A percentile compares a stretch with the other conserved stretches of the same genome.
These are phyloP conservation scores for Pichia ethanolica DNA, from an alignment of 805 yeast genomes.

Conservation along the genomic window DNA sequence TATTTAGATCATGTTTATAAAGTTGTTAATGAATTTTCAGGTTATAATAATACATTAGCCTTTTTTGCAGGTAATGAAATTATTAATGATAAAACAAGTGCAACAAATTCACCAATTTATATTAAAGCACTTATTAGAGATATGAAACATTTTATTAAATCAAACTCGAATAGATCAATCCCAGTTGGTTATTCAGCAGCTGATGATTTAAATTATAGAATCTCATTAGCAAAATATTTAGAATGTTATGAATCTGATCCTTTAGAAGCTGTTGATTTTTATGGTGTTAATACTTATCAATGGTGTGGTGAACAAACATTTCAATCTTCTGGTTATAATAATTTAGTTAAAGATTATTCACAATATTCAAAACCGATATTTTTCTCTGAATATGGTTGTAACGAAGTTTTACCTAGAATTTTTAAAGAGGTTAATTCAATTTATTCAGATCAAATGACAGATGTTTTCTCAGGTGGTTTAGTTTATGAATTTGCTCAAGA, in stretches of 20 bases:
- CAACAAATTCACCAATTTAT: slow-evolving; percentile 62
- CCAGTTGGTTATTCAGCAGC: slow-evolving; percentile 98
- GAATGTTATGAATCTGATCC: slow-evolving; percentile 58
- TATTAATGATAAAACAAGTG: slow-evolving; percentile 70
- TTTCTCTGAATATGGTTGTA: slow-evolving; percentile 90
- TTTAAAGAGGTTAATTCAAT: slow-evolving; percentile 72
- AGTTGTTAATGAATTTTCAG: slow-evolving; percentile 73
- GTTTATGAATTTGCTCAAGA: slow-evolving; percentile 79
- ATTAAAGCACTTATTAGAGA: slow-evolving; percentile 76
- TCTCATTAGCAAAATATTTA: slow-evolving; percentile 69
- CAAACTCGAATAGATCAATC: slow-evolving; percentile 53
- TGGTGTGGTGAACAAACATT: slow-evolving; percentile 88
- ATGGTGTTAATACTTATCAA: slow-evolving; percentile 75
- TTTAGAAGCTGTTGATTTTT: slow-evolving; percentile 62
- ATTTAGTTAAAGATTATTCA: slow-evolving; percentile 63
- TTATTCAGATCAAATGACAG: slow-evolving; percentile 65
- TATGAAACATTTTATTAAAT: slow-evolving; percentile 61
- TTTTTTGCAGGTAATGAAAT: slow-evolving; percentile 92
- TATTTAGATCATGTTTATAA: slow-evolving; percentile 72
- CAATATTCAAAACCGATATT: slow-evolving; percentile 71
- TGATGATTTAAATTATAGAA: slow-evolving; percentile 74
- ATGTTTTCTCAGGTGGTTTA: slow-evolving; percentile 76
- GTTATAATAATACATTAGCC: slow-evolving; percentile 82
- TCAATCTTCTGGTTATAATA: slow-evolving; percentile 63
- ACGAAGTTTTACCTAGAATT: slow-evolving; percentile 65